A percentile compares a stretch with the other conserved stretches of the same genome.
phyloP scores from a whole-genome alignment of 2,329 filamentous ascomycete species.

The Scedosporium aurantiacum region DNA sequence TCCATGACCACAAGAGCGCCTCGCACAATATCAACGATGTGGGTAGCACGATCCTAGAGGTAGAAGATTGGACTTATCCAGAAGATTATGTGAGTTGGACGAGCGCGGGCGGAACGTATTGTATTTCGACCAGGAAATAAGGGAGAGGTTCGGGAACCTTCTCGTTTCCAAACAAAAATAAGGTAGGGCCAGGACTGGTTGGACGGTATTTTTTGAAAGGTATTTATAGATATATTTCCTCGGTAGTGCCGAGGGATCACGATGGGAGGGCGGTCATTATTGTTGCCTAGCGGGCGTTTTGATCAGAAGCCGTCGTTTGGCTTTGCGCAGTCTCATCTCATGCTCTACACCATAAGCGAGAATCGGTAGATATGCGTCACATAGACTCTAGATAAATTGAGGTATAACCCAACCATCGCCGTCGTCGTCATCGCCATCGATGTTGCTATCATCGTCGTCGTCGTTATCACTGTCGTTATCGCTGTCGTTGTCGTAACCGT shows the following conservation, averaged over 20 bases:
- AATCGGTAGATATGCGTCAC: not conserved
- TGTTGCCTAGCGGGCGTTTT: not conserved
- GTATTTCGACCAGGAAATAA: constrained; percentile 70
- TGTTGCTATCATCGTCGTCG: not conserved
- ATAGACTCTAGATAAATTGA: constrained; percentile 1
- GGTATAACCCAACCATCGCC: not conserved
- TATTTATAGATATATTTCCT: not conserved
- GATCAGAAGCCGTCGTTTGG: not conserved
- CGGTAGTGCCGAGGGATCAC: too few species aligned
- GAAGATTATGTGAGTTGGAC: constrained; percentile 87
- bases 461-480: not conserved
- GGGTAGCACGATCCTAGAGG: constrained; percentile 68
- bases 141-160: not conserved
- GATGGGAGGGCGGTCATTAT: not conserved
- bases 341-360: not conserved
- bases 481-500: not conserved
- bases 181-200: not conserved
- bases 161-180: not conserved
- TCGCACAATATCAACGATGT: constrained; percentile 58
- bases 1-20: constrained; percentile 67
- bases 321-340: not conserved
- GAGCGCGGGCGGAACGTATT: constrained; percentile 72
- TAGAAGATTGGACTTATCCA: constrained; percentile 50
- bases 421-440: not conserved
- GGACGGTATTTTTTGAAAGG: not conserved